Evolutionary conservation across 345 rosid genomes (phyloP), one percentile per base, ranked within the genome.

Genomic region (Turnera subulata): DNA sequence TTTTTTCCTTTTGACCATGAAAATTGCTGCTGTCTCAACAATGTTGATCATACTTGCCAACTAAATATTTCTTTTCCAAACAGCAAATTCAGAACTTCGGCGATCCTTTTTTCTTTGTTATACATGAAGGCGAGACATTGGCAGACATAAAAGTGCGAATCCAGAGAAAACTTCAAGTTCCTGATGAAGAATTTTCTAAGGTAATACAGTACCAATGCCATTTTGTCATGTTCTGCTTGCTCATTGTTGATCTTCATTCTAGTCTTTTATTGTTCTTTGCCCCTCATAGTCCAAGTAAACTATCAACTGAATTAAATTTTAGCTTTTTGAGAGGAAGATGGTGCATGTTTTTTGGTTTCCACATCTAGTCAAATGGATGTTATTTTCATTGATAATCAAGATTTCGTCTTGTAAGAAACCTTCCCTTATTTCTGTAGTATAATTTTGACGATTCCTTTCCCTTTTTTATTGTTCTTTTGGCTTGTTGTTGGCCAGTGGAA

Each of bases 141-240:
- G 86, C 78, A 42, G 85, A 84, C 38, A 80, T 89, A 24, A 89
- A 84, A 73, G 75, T 57, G 64, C 83, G 97, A 43, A 72, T 89
- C 46, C 95, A 84, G 73, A 84, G 78, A 78, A 89, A 81, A 72
- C 79, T 89, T 67, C 91, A 84, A 62, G 91, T 89, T 42, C 80
- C 91, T 0, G 89, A 84, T 69, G 95, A 86, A 67, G 97, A 84
- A 44, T 89, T 86, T 76, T 81, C 89, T 50, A 89, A 89, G 95
- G 96, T 84, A 80, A 61, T 9, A 1, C n/a, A n/a, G n/a, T n/a
- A n/a, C n/a, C n/a, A n/a, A n/a, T n/a, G n/a, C n/a, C n/a, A n/a
- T n/a, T n/a, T n/a, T n/a, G n/a, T n/a, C n/a, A n/a, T n/a, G n/a
- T n/a, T n/a, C n/a, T n/a, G n/a, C n/a, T n/a, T n/a, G n/a, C n/a